Evolutionary conservation across 2,329 filamentous ascomycete genomes (phyloP).

Genomic region (Mariannaea elegans): DNA sequence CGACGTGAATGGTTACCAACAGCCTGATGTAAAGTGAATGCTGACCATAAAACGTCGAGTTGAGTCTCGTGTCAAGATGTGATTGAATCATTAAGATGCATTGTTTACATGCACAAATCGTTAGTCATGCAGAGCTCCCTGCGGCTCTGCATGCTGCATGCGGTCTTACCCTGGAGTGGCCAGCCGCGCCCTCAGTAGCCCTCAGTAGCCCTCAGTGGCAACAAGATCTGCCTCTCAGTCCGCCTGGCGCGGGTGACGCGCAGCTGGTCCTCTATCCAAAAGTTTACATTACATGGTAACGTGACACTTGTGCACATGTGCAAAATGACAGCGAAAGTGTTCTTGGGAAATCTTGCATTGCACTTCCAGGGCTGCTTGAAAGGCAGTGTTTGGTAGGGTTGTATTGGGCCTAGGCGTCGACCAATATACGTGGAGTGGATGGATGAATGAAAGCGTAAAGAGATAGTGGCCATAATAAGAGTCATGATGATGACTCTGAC

Average conservation of each 20-base stretch:
- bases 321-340: too few species aligned
- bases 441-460: not conserved
- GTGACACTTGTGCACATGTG: too few species aligned
- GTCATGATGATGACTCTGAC: not conserved
- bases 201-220: slow-evolving; percentile 1
- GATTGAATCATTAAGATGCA: not conserved
- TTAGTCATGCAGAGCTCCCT: not conserved
- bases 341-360: not conserved
- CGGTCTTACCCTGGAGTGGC: too few species aligned
- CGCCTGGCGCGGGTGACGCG: slow-evolving; percentile 7
- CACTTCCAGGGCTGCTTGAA: not conserved
- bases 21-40: not conserved
- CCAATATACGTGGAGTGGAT: too few species aligned
- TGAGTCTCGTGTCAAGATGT: not conserved
- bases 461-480: too few species aligned
- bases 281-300: too few species aligned
- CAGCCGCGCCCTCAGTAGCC: too few species aligned
- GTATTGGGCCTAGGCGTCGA: not conserved
- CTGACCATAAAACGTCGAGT: not conserved
- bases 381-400: not conserved
- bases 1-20: too few species aligned
- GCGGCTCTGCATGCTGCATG: too few species aligned
- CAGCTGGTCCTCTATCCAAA: too few species aligned
- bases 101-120: not conserved
- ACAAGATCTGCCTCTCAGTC: slow-evolving; percentile 14